A percentile compares a stretch with the other conserved stretches of the same genome.
These are phyloP conservation scores for Penicillium sp. DNA, from an alignment of 2,329 filamentous ascomycete species.

Conservation along the genomic window DNA sequence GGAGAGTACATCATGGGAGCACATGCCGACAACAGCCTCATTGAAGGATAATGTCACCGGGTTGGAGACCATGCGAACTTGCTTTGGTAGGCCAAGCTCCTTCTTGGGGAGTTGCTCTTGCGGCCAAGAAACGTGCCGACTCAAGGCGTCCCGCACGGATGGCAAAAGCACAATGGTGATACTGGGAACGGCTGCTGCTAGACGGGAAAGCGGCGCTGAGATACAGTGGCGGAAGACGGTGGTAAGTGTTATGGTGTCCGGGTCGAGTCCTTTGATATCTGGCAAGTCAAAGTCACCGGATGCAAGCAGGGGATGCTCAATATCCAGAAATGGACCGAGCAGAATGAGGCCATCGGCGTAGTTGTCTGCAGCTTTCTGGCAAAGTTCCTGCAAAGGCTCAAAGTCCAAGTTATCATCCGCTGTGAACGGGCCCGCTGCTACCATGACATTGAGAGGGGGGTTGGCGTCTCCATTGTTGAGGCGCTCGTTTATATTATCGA, in stretches of 20 bases:
- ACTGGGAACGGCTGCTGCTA: constrained; percentile 66
- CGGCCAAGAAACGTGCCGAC: constrained; percentile 82
- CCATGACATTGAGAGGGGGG: constrained; percentile 68
- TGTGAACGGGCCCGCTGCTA: constrained; percentile 85
- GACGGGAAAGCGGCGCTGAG: constrained; percentile 65
- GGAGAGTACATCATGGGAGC: constrained; percentile 75
- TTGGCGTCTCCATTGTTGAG: constrained; percentile 61
- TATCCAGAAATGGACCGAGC: constrained; percentile 81
- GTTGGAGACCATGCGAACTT: constrained; percentile 75
- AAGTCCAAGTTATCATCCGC: constrained; percentile 89
- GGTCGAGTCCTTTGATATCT: constrained; percentile 61
- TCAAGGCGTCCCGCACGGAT: constrained; percentile 74
- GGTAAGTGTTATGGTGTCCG: constrained; percentile 72
- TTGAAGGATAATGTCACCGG: constrained; percentile 87
- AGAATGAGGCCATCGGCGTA: constrained; percentile 76
- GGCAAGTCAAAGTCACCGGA: constrained; percentile 73
- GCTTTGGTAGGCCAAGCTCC: constrained; percentile 73
- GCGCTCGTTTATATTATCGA: constrained; percentile 66
- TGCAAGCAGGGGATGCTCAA: constrained; percentile 83
- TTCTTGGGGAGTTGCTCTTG: constrained; percentile 66
- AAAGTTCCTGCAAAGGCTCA: constrained; percentile 77
- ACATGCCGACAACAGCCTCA: constrained; percentile 76
- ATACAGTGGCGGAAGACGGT: constrained; percentile 81
- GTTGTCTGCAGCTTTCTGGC: constrained; percentile 67
- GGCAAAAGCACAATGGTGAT: constrained; percentile 80